phyloP scores from a whole-genome alignment of 164 flowering plant genomes.

The Annona squamosa region DNA sequence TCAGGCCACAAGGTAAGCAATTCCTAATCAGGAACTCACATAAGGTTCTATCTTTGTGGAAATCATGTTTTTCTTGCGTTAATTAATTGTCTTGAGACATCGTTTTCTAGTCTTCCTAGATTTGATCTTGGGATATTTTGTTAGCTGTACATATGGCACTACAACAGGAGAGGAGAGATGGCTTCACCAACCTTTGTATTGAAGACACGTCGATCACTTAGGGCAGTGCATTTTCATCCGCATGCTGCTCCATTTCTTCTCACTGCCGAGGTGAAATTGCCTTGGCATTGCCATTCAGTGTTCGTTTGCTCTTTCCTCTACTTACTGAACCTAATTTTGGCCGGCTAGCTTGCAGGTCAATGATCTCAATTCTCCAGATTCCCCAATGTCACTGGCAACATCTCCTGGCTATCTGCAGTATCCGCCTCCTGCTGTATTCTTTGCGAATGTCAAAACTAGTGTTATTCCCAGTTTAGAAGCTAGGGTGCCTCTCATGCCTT shows the following conservation, averaged over 20 bases:
- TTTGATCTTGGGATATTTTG: conserved; percentile 10
- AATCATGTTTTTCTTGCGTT: neutral
- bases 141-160: conserved; percentile 89
- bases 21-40: neutral
- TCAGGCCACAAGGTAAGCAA: conserved; percentile 90
- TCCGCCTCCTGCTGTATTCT: conserved; percentile 79
- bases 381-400: conserved; percentile 78
- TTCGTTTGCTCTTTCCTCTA: conserved; percentile 2
- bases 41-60: neutral
- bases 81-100: neutral
- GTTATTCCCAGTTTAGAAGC: conserved; percentile 32
- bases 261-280: conserved; percentile 76
- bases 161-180: conserved; percentile 53
- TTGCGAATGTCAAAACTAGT: conserved; percentile 56
- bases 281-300: neutral
- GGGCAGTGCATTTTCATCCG: conserved; percentile 98
- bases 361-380: conserved; percentile 84
- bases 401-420: conserved; percentile 68
- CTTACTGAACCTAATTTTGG: conserved; percentile 12
- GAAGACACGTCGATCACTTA: conserved; percentile 84
- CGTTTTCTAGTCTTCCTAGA: neutral
- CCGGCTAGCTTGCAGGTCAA: conserved; percentile 54
- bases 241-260: conserved; percentile 83
- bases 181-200: conserved; percentile 62
- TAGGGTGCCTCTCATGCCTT: conserved; percentile 44